These are phyloP conservation scores for Clavariopsis aquatica DNA, from an alignment of 495 filamentous ascomycete genomes.

Conservation along the genomic window DNA sequence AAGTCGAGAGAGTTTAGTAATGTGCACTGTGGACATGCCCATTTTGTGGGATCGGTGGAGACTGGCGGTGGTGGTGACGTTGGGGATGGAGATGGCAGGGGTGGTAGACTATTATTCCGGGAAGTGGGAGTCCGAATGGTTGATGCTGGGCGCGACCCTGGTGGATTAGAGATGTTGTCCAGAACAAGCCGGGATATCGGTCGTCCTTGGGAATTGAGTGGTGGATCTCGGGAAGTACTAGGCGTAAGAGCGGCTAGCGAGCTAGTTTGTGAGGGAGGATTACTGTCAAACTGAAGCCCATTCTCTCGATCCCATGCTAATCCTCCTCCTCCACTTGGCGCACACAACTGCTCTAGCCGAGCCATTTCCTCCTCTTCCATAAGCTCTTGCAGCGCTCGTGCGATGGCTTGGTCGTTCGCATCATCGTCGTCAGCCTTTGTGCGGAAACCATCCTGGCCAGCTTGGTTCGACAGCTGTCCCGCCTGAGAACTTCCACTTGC, in stretches of 20 bases:
- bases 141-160: neutral
- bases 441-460: constrained; percentile 70
- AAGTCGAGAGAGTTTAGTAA: constrained; percentile 73
- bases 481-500: constrained; percentile 70
- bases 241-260: constrained; percentile 13
- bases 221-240: neutral
- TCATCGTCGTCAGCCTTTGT: constrained; percentile 88
- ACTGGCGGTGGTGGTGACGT: constrained; percentile 26
- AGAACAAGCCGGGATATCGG: constrained; percentile 39
- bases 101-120: constrained; percentile 14
- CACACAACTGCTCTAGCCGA: constrained; percentile 56
- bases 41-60: constrained; percentile 48
- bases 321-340: constrained; percentile 38
- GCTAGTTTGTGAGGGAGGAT: constrained; percentile 37
- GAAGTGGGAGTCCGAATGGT: constrained; percentile 8
- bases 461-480: constrained; percentile 62
- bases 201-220: constrained; percentile 23
- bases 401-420: constrained; percentile 86
- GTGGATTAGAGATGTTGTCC: constrained; percentile 34
- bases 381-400: constrained; percentile 82
- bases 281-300: constrained; percentile 61
- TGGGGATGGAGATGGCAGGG: constrained; percentile 17
- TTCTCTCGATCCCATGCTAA: constrained; percentile 48
- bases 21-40: constrained; percentile 80
- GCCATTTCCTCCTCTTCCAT: constrained; percentile 81